Evolutionary conservation across 495 filamentous ascomycete species (phyloP).

Genomic region (Penicillium silybi): DNA sequence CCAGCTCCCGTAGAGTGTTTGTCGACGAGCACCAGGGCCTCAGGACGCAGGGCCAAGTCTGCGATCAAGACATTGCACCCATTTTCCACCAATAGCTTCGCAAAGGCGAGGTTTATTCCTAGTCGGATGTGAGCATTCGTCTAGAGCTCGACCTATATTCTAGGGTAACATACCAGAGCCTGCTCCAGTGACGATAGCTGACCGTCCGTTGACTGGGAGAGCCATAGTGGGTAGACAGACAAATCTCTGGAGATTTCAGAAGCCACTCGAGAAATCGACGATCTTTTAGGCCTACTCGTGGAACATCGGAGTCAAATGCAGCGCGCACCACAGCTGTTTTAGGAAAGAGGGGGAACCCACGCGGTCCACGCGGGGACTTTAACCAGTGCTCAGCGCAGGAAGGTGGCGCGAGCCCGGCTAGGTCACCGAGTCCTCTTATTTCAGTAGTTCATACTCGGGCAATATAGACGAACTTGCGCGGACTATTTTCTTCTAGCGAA

Average conservation of each 20-base stretch:
- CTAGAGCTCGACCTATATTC: background rate
- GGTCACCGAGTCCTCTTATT: constrained; percentile 9
- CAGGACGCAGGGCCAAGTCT: constrained; percentile 60
- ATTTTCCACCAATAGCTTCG: constrained; percentile 51
- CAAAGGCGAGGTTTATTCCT: constrained; percentile 57
- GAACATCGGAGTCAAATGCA: constrained; percentile 18
- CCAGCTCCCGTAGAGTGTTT: constrained; percentile 39
- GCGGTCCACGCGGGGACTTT: constrained; percentile 14
- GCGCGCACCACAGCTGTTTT: constrained; percentile 17
- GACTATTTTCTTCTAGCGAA: background rate
- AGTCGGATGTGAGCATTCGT: background rate
- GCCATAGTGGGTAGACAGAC: constrained; percentile 28
- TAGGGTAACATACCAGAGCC: constrained; percentile 54
- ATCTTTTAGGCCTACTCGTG: constrained; percentile 15
- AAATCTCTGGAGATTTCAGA: background rate
- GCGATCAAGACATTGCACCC: constrained; percentile 65
- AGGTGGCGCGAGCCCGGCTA: constrained; percentile 14
- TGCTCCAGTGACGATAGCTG: constrained; percentile 67
- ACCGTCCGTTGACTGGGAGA: constrained; percentile 53
- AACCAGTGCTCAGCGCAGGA: constrained; percentile 5
- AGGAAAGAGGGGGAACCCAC: constrained; percentile 4
- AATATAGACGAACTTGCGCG: too few relatives aligned
- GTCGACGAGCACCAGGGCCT: constrained; percentile 56
- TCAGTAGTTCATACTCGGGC: background rate
- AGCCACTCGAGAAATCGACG: background rate